Conservation (phyloP, 1,284 basidiomycete genomes). For the Agaricales sp. region DNA sequence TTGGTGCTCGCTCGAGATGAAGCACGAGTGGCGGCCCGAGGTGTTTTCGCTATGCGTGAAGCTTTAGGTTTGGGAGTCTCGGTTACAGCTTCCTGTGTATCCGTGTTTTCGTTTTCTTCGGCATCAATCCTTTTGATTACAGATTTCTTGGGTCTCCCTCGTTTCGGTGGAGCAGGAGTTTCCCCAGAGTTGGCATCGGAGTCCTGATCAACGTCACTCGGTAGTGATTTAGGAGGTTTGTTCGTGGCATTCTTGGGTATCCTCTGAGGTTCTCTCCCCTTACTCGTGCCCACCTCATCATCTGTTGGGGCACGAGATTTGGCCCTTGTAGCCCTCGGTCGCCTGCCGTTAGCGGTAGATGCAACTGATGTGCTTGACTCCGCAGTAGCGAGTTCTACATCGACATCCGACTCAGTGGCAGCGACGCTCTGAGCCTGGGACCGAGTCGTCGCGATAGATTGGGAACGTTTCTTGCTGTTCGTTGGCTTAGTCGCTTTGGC, state of each 20-base stretch:
- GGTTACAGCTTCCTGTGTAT: neutral
- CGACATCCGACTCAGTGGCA: neutral
- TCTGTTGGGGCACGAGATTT: neutral
- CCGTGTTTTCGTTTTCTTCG: constrained; percentile 1
- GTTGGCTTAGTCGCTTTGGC: constrained; percentile 10
- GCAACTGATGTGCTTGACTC: neutral
- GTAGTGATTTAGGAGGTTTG: neutral
- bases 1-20: neutral
- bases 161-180: neutral
- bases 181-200: neutral
- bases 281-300: neutral
- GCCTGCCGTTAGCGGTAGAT: neutral
- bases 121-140: neutral
- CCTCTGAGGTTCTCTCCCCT: neutral
- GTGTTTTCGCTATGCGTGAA: neutral
- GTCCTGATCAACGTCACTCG: neutral
- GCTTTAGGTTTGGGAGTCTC: neutral
- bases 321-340: neutral
- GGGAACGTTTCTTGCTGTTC: neutral
- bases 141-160: neutral
- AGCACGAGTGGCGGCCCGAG: neutral
- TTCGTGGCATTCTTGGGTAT: neutral
- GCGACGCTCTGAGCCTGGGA: neutral
- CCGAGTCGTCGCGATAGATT: neutral
- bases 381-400: neutral